Percentiles rank a stretch among this genome's conserved stretches.
Conservation (phyloP, 345 rosid genomes). For the Populus davidiana region DNA sequence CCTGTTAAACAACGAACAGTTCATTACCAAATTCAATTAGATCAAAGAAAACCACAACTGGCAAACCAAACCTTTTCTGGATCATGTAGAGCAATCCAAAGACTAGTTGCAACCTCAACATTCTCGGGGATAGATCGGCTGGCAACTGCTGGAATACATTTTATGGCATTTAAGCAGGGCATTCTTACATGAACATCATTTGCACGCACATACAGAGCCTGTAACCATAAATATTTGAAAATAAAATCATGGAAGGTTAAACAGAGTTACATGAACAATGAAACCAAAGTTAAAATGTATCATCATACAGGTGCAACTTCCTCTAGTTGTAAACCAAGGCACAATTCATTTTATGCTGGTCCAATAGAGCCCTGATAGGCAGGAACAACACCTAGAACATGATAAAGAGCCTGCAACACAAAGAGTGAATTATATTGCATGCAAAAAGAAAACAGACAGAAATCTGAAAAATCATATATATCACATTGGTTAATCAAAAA, state of each 20-base stretch:
- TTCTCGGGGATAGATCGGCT: constrained; percentile 63
- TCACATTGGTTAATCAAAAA: neutral
- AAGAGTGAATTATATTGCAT: constrained; percentile 15
- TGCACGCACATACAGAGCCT: constrained; percentile 87
- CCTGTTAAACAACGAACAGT: too few species aligned
- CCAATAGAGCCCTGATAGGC: constrained; percentile 78
- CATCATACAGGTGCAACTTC: constrained; percentile 76
- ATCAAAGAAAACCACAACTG: neutral
- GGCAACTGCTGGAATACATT: constrained; percentile 86
- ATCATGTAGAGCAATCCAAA: constrained; percentile 96
- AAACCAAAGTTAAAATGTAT: neutral
- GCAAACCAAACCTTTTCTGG: constrained; percentile 68
- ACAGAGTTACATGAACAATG: neutral
- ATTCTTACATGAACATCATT: constrained; percentile 92
- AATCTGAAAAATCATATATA: neutral
- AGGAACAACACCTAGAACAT: constrained; percentile 82
- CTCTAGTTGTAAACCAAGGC: constrained; percentile 83
- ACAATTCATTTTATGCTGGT: constrained; percentile 84
- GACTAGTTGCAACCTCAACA: constrained; percentile 74
- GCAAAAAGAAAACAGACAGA: neutral
- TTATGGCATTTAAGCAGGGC: constrained; percentile 94
- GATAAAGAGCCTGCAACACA: constrained; percentile 74
- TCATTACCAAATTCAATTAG: neutral
- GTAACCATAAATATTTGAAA: constrained; percentile 24
- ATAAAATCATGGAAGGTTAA: constrained; percentile 4